Conservation (phyloP, 805 yeast genomes). For the Saccharomycopsis sp. region DNA sequence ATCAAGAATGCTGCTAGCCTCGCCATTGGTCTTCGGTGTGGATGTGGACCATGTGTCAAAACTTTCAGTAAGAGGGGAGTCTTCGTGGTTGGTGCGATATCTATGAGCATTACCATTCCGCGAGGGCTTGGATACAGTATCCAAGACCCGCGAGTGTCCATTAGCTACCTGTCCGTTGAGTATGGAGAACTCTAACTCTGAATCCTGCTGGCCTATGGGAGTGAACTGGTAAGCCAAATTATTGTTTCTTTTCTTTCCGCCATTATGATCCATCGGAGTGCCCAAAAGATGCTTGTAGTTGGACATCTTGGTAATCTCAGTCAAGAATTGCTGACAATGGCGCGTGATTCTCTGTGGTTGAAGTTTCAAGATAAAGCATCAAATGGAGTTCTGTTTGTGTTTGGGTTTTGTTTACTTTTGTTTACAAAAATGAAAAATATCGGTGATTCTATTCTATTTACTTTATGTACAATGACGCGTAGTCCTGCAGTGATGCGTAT, state of each 20-base stretch:
- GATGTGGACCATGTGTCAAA: slow-evolving; percentile 17
- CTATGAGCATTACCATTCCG: background rate
- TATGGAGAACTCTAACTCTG: slow-evolving; percentile 17
- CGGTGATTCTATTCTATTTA: background rate
- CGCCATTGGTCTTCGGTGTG: slow-evolving; percentile 2
- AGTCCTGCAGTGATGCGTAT: no score
- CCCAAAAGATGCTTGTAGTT: slow-evolving; percentile 15
- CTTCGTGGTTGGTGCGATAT: background rate
- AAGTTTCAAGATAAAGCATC: background rate
- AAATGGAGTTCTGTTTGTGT: background rate
- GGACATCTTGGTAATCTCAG: slow-evolving; percentile 4
- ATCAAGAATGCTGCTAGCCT: no score
- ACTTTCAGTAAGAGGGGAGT: background rate
- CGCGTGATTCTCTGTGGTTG: no score
- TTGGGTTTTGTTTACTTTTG: slow-evolving; percentile 5
- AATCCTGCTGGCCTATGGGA: slow-evolving; percentile 17
- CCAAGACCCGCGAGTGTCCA: background rate
- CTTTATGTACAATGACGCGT: background rate
- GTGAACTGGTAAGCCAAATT: slow-evolving; percentile 15
- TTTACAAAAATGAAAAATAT: background rate
- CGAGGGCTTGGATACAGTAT: background rate
- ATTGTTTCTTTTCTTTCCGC: background rate
- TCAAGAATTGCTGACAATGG: no score
- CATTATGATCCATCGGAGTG: slow-evolving; percentile 11
- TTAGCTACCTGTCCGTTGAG: slow-evolving; percentile 4